phyloP scores from a whole-genome alignment of 2,329 filamentous ascomycete species.

The Neocucurbitaria cava region DNA sequence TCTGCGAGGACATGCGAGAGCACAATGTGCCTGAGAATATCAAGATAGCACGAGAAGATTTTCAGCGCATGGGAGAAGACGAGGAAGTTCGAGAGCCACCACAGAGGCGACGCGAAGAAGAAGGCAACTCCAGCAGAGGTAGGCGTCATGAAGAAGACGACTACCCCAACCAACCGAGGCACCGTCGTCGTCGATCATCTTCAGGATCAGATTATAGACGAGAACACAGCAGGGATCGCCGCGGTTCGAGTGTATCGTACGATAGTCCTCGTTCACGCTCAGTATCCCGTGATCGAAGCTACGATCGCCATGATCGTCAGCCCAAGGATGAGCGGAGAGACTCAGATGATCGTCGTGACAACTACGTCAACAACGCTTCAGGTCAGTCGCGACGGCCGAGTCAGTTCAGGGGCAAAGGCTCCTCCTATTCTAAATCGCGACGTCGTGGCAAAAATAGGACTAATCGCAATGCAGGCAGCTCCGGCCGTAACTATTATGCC shows the following conservation, averaged over 20 bases:
- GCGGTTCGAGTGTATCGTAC: conserved; percentile 23
- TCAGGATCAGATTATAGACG: conserved; percentile 21
- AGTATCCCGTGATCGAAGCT: conserved; percentile 16
- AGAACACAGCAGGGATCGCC: conserved; percentile 15
- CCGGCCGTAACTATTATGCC: conserved; percentile 14
- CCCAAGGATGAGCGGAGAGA: conserved; percentile 11
- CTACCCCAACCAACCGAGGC: conserved; percentile 15
- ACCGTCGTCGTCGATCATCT: conserved; percentile 23
- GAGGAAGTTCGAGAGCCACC: conserved; percentile 6
- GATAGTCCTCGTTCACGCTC: conserved; percentile 19
- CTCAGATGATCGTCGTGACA: conserved; percentile 13
- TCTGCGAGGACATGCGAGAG: conserved; percentile 82
- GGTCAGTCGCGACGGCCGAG: conserved; percentile 15
- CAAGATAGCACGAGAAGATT: conserved; percentile 27
- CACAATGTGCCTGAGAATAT: conserved; percentile 32
- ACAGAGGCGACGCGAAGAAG: conserved; percentile 12
- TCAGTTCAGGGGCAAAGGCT: conserved; percentile 10
- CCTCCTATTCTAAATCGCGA: conserved; percentile 15
- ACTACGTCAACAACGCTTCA: conserved; percentile 11
- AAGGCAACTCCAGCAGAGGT: too few species aligned
- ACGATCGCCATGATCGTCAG: conserved; percentile 18
- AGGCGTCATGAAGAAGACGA: neutral
- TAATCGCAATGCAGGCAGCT: conserved; percentile 5
- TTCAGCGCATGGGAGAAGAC: conserved; percentile 21
- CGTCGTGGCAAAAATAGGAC: conserved; percentile 12